Evolutionary conservation across 176 grass and related monocot genomes (phyloP).

Genomic region (Juncus inflexus): DNA sequence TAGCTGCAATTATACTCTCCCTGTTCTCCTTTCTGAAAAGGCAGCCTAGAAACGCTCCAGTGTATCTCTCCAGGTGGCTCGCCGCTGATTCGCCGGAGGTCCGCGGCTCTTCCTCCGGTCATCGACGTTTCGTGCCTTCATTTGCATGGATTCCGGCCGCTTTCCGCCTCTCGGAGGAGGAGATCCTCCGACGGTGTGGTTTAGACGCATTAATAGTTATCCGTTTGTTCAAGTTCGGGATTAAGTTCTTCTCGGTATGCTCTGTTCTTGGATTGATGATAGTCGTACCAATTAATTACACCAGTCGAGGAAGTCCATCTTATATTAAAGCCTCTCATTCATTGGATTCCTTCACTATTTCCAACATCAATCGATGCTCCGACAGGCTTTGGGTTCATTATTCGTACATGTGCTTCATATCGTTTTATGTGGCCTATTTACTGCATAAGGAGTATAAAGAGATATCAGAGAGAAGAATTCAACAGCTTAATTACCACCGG

Average conservation of each 20-base stretch:
- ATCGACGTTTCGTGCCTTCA: slow-evolving; percentile 41
- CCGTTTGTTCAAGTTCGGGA: slow-evolving; percentile 83
- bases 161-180: slow-evolving; percentile 61
- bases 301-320: slow-evolving; percentile 25
- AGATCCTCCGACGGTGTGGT: slow-evolving; percentile 50
- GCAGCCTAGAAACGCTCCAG: slow-evolving; percentile 63
- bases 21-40: slow-evolving; percentile 86
- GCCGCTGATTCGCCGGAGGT: slow-evolving; percentile 6
- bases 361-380: slow-evolving; percentile 54
- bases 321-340: slow-evolving; percentile 38
- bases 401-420: slow-evolving; percentile 72
- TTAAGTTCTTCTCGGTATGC: slow-evolving; percentile 69
- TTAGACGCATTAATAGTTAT: slow-evolving; percentile 69
- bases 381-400: slow-evolving; percentile 93
- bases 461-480: slow-evolving; percentile 46
- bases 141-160: slow-evolving; percentile 57
- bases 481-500: slow-evolving; percentile 44
- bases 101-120: slow-evolving; percentile 31
- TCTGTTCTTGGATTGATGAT: slow-evolving; percentile 58
- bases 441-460: slow-evolving; percentile 72
- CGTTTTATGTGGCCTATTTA: slow-evolving; percentile 62
- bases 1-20: slow-evolving; percentile 67
- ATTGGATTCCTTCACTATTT: slow-evolving; percentile 75
- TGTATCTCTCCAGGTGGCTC: slow-evolving; percentile 56
- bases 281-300: slow-evolving; percentile 71